Percentiles rank a stretch among this genome's conserved stretches.
Conservation (phyloP, 495 filamentous ascomycete species). For the Lasiosphaeris hirsuta region DNA sequence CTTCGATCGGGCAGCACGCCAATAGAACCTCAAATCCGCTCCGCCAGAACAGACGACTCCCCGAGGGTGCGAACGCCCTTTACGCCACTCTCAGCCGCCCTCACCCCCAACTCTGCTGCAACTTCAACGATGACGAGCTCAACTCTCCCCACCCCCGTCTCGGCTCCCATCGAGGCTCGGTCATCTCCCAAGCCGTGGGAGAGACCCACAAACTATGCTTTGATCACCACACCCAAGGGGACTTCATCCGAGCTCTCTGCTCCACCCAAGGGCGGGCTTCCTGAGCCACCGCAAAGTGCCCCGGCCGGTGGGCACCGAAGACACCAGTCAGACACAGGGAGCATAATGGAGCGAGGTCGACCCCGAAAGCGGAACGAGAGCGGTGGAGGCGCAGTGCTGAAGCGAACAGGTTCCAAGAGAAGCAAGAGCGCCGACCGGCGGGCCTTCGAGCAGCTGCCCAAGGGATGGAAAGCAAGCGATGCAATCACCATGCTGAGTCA, state of each 20-base stretch:
- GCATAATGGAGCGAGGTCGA: constrained; percentile 58
- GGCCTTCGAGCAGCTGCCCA: constrained; percentile 55
- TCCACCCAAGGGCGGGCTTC: constrained; percentile 32
- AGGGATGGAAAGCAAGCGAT: constrained; percentile 52
- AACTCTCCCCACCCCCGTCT: constrained; percentile 45
- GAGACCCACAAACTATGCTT: constrained; percentile 23
- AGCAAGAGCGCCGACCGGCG: constrained; percentile 45
- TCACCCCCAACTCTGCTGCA: constrained; percentile 39
- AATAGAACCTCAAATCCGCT: constrained; percentile 31
- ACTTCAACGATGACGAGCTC: constrained; percentile 41
- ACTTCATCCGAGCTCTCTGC: constrained; percentile 17
- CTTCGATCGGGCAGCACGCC: constrained; percentile 40
- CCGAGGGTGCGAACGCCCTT: constrained; percentile 44
- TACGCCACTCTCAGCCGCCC: constrained; percentile 39
- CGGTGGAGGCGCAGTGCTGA: constrained; percentile 29
- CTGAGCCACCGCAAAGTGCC: constrained; percentile 30
- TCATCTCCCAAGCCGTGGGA: constrained; percentile 48
- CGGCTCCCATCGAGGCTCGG: constrained; percentile 40
- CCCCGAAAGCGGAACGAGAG: constrained; percentile 47
- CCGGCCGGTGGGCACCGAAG: constrained; percentile 33
- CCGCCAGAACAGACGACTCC: constrained; percentile 41
- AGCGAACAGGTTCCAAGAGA: constrained; percentile 35
- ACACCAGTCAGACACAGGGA: constrained; percentile 54
- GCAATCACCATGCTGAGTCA: constrained; percentile 46
- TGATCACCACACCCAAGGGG: constrained; percentile 25